Base-by-base conservation (phyloP, 192 early-diverging fungal genomes). In the Entomortierella lignicola region DNA sequence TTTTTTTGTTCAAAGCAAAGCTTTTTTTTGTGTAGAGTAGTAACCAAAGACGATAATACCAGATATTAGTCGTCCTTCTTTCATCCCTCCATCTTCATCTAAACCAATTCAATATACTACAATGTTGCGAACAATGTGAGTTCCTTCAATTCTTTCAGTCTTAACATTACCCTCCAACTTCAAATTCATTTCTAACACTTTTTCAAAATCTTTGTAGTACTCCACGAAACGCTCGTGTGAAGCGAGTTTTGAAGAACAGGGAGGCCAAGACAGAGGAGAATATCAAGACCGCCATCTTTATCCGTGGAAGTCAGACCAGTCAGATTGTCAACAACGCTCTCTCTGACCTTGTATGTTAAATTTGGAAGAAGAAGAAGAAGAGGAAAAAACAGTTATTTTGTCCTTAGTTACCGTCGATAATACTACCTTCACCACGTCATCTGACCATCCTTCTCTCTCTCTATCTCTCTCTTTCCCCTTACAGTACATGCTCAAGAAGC, bases 191-290 rank as follows among this genome's bases (percentile, higher is more conserved):
- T 13, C 42, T 43, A 31, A 67, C 54, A 41, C 2, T 34, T 17
- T 27, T 50, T 29, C 20, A 10, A 4, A 43, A 64, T 37, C 8
- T 32, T 31, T 42, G 0, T 62, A 94, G 92, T 27, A 95, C 95
- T 77, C 88, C 96, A 48, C 94, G 94, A 71, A 98, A 91, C 60
- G 95, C 96, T 52, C 93, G 94, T 60, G 87, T 92, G 32, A 94
- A 92, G 88, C 90, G 98, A 60, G 90, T 90, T 27, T 81, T 95
- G 61, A 90, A 94, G 66, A 94, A 95, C 79, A 87, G 93, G 57
- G 97, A 95, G 71, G 90, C 98, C 53, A 93, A 97, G 84, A 86
- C 94, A 8, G 89, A 94, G 32, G 98, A 99, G 74, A 95, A 92
- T 77, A 85, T 89, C 47, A 99, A 99, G 81, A 90, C 92, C 18